Conservation (phyloP, 352 stramenopile genomes). For the Pythium guiyangense region DNA sequence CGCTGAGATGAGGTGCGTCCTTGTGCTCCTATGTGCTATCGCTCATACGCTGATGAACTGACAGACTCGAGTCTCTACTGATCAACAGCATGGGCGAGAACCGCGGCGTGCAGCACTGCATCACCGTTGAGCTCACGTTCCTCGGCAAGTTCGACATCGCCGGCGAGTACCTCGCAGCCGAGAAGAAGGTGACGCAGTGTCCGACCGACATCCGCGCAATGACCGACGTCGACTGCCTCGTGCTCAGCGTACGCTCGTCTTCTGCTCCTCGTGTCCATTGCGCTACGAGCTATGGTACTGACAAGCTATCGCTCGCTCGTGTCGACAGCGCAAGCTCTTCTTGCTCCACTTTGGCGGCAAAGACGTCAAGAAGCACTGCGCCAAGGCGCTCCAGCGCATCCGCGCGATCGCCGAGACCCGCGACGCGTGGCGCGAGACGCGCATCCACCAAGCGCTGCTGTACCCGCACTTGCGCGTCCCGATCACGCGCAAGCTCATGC, state of each 20-base stretch:
- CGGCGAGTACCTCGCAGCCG: slow-evolving; percentile 69
- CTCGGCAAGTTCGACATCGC: slow-evolving; percentile 79
- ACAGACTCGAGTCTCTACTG: not conserved
- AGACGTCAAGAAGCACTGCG: slow-evolving; percentile 59
- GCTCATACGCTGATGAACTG: not conserved
- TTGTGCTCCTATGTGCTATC: not conserved
- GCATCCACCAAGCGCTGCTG: slow-evolving; percentile 58
- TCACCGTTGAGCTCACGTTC: slow-evolving; percentile 74
- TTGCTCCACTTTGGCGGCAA: slow-evolving; percentile 59
- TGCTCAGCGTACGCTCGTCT: slow-evolving; percentile 48
- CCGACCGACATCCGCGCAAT: slow-evolving; percentile 72
- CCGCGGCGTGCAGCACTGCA: slow-evolving; percentile 52
- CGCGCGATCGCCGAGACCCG: slow-evolving; percentile 46
- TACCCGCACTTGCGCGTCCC: slow-evolving; percentile 68
- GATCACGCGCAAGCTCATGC: slow-evolving; percentile 83
- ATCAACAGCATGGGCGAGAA: slow-evolving; percentile 42
- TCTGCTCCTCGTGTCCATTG: not conserved
- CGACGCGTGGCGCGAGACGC: slow-evolving; percentile 70
- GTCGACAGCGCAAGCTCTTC: slow-evolving; percentile 64
- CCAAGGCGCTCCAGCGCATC: slow-evolving; percentile 37
- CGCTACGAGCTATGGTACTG: not conserved
- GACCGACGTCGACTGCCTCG: slow-evolving; percentile 64
- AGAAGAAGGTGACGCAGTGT: slow-evolving; percentile 63
- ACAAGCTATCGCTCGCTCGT: not conserved
- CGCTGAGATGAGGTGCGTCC: slow-evolving; percentile 40